Evolutionary conservation across 169 alveolate species (phyloP), one percentile per base, ranked within the genome.

Genomic region (Pseudocohnilembus persalinus): DNA sequence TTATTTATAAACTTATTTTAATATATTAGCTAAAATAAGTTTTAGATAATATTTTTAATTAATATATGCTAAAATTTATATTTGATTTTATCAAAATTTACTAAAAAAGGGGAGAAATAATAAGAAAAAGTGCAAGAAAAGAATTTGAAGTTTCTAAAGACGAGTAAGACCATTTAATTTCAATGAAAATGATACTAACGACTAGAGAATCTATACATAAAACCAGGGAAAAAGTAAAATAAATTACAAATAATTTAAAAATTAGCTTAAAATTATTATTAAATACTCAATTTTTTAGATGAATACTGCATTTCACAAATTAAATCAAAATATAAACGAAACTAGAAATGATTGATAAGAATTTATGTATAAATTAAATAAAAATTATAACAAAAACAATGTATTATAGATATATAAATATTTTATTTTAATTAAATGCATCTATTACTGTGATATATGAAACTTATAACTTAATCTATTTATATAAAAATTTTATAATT

Each of bases 141-240:
- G 90, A 86, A 86, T 86, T 86, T 27, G 90, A 86, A 75, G 63
- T 86, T 35, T 85, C 85, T 29, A 86, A 68, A 86, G 26, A 76
- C 31, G 90, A 86, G 75, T 33, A 30, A 1, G 90, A 86, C 49
- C 87, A 85, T 33, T 81, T 80, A 80, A 74, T 86, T 31, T 86
- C 83, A 20, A 80, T 86, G 87, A 86, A 82, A 81, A 86, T 86
- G 90, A 86, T 86, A 26, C 31, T 86, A 77, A 81, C 90, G 6
- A 75, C 87, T 20, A 79, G 90, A 74, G 90, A 86, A 30, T 83
- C 90, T 0, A 68, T 85, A 74, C 31, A 79, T 79, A 86, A 79
- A 65, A 86, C 90, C 27, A 86, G 83, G 68, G 90, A 86, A 49
- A 86, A 86, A 29, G 78, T 86, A 72, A 74, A 31, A 80, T 49